Percentiles rank a stretch among this genome's conserved stretches.
phyloP scores from a whole-genome alignment of 345 rosid genomes.

The Aegle marmelos region DNA sequence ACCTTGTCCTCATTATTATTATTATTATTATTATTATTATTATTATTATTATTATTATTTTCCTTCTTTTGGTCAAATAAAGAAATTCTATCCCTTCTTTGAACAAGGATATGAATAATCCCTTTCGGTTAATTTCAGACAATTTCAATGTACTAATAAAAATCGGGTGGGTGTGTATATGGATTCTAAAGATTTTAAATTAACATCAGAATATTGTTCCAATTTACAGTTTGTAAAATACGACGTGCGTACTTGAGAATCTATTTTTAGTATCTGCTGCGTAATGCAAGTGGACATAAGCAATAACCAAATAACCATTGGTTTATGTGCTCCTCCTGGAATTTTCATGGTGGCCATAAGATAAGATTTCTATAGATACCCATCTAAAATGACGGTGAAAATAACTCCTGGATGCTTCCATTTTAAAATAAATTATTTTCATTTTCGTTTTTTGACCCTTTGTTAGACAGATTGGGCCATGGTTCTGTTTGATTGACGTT shows the following conservation, averaged over 20 bases:
- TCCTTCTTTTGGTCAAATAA: not conserved
- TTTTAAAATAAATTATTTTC: not conserved
- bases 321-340: slow-evolving; percentile 8
- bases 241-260: too few relatives aligned
- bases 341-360: slow-evolving; percentile 1
- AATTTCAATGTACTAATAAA: not conserved
- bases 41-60: too few relatives aligned
- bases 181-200: too few relatives aligned
- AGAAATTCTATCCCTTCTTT: not conserved
- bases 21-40: too few relatives aligned
- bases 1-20: not conserved
- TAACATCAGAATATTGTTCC: too few relatives aligned
- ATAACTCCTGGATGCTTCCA: slow-evolving; percentile 14
- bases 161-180: too few relatives aligned
- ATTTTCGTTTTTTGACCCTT: not conserved
- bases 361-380: slow-evolving; percentile 9
- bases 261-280: too few relatives aligned
- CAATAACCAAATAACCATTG: slow-evolving; percentile 2
- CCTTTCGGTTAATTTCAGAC: too few relatives aligned
- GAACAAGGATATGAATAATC: not conserved
- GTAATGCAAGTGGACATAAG: not conserved
- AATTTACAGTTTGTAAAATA: too few relatives aligned
- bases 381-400: slow-evolving; percentile 15
- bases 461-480: not conserved
- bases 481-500: not conserved